phyloP scores from a whole-genome alignment of 23 red algal species.

The Chondrus crispus region DNA sequence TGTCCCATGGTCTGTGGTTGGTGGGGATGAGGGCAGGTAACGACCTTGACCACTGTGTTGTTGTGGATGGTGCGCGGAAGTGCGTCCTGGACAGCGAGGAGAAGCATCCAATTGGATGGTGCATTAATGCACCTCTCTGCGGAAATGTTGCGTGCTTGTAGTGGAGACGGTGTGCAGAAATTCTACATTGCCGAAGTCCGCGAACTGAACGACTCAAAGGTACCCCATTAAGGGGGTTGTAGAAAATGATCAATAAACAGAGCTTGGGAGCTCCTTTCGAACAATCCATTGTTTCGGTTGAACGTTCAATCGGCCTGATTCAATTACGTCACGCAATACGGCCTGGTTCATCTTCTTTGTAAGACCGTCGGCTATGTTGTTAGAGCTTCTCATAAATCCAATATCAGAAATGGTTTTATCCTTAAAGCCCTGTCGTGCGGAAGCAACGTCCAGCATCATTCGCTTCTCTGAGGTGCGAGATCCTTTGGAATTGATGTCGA shows the following conservation, averaged over 20 bases:
- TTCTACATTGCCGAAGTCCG: neutral
- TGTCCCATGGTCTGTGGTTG: neutral
- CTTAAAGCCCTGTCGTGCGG: neutral
- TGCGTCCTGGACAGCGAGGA: conserved; percentile 18
- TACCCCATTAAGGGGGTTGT: no score
- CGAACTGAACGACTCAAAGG: neutral
- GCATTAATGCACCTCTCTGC: neutral
- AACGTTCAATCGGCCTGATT: neutral
- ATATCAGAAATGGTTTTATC: neutral
- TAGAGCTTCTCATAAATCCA: neutral
- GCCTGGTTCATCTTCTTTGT: neutral
- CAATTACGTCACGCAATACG: neutral
- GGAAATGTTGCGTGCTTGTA: neutral
- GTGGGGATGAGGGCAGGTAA: neutral
- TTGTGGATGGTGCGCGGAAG: neutral
- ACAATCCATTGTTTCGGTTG: conserved; percentile 8
- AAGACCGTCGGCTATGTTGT: conserved; percentile 4
- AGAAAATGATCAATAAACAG: no score
- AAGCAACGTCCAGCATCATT: neutral
- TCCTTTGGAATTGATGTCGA: conserved; percentile 19
- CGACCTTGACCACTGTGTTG: neutral
- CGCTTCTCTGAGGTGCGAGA: neutral
- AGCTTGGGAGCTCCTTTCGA: no score
- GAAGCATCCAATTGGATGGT: neutral
- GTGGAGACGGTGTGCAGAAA: neutral